Evolutionary conservation across 192 early-diverging fungal genomes (phyloP), one percentile per base, ranked within the genome.

Genomic region (Anaeromyces robustus): DNA sequence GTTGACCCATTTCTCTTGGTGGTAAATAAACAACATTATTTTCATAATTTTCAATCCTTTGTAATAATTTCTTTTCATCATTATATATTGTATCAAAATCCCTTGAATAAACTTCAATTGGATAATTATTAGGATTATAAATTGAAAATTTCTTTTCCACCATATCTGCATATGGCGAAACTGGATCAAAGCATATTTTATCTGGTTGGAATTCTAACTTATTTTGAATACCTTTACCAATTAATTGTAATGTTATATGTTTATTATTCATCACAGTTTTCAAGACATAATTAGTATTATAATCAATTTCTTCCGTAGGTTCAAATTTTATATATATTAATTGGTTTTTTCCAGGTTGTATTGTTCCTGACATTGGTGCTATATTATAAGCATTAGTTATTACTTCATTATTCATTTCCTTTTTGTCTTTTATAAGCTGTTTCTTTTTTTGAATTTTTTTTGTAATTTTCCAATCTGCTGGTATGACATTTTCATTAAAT

Each of bases 31-130:
- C 37, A 0, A 82, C 34, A 41, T 84, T 86, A 77, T 84, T 86
- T 22, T 84, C 87, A 77, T 37, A 43, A 2, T 80, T 81, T 32
- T 84, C 86, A 78, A 88, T 78, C 28, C 85, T 29, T 26, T 82
- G 52, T 43, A 91, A 81, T 26, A 88, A 41, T 30, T 87, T 86
- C 80, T 90, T 89, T 77, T 91, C 90, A 52, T 90, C 86, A 77
- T 83, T 78, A 79, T 87, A 90, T 31, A 86, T 82, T 41, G 87
- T 79, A 81, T 91, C 90, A 83, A 87, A 89, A n/a, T 91, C 88
- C 26, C 86, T 30, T 4, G 88, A 86, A 77, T 82, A 89, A 16
- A 91, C 80, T 81, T 91, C 90, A 18, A 91, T 77, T 2, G 88
- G 85, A 41, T 87, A 83, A 77, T 82, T 82, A 29, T 83, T 89